These are phyloP conservation scores for Neurospora sp. DNA, from an alignment of 495 filamentous ascomycete species.

Conservation along the genomic window DNA sequence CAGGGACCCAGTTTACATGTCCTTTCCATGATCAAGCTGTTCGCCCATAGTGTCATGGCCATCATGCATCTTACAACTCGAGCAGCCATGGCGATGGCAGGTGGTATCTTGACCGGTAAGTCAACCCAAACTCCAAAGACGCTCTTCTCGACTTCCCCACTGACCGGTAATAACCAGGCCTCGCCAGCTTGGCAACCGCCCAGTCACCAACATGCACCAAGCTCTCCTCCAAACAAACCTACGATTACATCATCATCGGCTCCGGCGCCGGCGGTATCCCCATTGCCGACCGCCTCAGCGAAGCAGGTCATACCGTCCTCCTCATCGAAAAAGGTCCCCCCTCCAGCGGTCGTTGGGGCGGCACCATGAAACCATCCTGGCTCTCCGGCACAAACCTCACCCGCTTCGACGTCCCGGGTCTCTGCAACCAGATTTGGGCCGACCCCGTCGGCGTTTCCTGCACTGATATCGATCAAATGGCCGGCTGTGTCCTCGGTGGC, in stretches of 20 bases:
- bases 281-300: conserved; percentile 49
- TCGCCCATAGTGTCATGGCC: neutral
- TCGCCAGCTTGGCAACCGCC: neutral
- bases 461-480: conserved; percentile 57
- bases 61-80: neutral
- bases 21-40: neutral
- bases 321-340: conserved; percentile 54
- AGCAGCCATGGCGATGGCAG: neutral
- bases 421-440: conserved; percentile 57
- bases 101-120: neutral
- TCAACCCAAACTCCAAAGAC: neutral
- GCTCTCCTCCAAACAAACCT: conserved; percentile 35
- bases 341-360: conserved; percentile 47
- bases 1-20: neutral
- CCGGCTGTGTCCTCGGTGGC: conserved; percentile 64
- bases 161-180: neutral
- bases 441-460: conserved; percentile 50
- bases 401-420: conserved; percentile 63
- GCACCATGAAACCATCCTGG: conserved; percentile 48
- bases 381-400: conserved; percentile 54
- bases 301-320: conserved; percentile 50
- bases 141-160: neutral
- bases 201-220: conserved; percentile 19
- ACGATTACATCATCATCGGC: conserved; percentile 58
- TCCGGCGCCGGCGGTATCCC: conserved; percentile 54